Conservation (phyloP, 2,329 filamentous ascomycete species). For the Pseudomassariella vexata region DNA sequence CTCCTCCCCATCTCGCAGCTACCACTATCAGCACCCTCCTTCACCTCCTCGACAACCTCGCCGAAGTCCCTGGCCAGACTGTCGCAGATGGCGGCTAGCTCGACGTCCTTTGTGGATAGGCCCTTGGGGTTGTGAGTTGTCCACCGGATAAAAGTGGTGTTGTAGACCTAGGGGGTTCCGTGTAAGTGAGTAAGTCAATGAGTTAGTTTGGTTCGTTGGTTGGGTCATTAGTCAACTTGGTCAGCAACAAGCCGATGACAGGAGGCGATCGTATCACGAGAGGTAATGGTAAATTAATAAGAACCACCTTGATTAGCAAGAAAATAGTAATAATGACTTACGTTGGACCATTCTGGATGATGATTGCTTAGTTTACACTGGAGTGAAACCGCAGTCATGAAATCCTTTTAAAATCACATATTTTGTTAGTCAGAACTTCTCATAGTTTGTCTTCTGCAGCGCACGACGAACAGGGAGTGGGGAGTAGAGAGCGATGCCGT, state of each 20-base stretch:
- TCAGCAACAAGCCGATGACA: too few species aligned
- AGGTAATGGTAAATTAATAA: background rate
- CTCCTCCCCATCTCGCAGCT: slow-evolving; percentile 29
- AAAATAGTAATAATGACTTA: slow-evolving; percentile 26
- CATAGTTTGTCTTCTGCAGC: background rate
- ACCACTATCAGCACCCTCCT: slow-evolving; percentile 9
- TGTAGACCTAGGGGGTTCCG: too few species aligned
- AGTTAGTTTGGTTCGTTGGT: too few species aligned
- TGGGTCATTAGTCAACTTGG: too few species aligned
- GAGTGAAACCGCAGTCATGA: slow-evolving; percentile 67
- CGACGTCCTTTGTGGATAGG: slow-evolving; percentile 57
- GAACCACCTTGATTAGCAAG: background rate
- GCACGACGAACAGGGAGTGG: background rate
- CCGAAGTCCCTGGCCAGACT: slow-evolving; percentile 49
- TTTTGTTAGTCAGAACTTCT: background rate
- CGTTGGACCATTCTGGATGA: slow-evolving; percentile 74
- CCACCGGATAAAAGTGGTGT: slow-evolving; percentile 65
- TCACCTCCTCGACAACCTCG: slow-evolving; percentile 35
- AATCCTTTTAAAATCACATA: slow-evolving; percentile 59
- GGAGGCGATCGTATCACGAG: background rate
- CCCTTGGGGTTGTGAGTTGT: slow-evolving; percentile 65
- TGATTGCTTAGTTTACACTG: slow-evolving; percentile 65
- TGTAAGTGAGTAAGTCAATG: too few species aligned
- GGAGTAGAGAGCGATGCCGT: background rate
- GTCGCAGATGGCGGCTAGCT: slow-evolving; percentile 59